Conservation (phyloP, 1,284 basidiomycete genomes). For the Leccinum pachyderme region DNA sequence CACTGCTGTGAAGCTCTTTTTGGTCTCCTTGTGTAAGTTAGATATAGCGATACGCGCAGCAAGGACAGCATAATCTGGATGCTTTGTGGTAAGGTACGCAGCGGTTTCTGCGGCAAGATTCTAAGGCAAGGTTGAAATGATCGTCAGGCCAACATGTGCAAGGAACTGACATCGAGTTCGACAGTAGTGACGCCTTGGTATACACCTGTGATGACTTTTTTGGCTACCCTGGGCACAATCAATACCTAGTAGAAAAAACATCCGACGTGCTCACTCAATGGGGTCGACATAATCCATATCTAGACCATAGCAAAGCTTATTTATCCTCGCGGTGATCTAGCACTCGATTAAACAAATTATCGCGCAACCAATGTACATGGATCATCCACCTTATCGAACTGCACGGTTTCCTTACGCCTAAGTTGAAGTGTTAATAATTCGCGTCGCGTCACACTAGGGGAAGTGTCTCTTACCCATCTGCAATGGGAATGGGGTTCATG, state of each 20-base stretch:
- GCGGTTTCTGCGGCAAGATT: slow-evolving; percentile 97
- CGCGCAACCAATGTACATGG: not conserved
- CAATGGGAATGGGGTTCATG: slow-evolving; percentile 15
- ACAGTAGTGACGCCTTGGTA: slow-evolving; percentile 97
- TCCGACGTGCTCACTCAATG: slow-evolving; percentile 65
- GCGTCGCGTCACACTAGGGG: slow-evolving; percentile 34
- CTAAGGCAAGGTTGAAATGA: slow-evolving; percentile 39
- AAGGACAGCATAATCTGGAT: slow-evolving; percentile 97
- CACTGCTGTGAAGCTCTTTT: slow-evolving; percentile 94
- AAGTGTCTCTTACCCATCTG: slow-evolving; percentile 63
- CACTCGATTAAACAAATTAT: slow-evolving; percentile 15
- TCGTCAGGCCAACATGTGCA: not conserved
- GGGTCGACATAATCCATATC: slow-evolving; percentile 93
- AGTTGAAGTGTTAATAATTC: slow-evolving; percentile 14
- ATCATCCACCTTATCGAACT: slow-evolving; percentile 76
- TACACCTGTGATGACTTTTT: slow-evolving; percentile 95
- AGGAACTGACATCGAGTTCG: slow-evolving; percentile 82
- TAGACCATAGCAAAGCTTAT: slow-evolving; percentile 96
- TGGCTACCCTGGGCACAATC: slow-evolving; percentile 62
- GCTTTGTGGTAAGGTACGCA: slow-evolving; percentile 94
- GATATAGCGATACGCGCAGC: slow-evolving; percentile 98
- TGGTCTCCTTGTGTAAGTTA: slow-evolving; percentile 99
- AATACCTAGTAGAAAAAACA: not conserved
- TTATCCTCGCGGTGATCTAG: slow-evolving; percentile 87
- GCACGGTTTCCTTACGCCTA: slow-evolving; percentile 82